These are phyloP conservation scores for Phytophthora cryptogea DNA, from an alignment of 352 stramenopile genomes.

Conservation along the genomic window DNA sequence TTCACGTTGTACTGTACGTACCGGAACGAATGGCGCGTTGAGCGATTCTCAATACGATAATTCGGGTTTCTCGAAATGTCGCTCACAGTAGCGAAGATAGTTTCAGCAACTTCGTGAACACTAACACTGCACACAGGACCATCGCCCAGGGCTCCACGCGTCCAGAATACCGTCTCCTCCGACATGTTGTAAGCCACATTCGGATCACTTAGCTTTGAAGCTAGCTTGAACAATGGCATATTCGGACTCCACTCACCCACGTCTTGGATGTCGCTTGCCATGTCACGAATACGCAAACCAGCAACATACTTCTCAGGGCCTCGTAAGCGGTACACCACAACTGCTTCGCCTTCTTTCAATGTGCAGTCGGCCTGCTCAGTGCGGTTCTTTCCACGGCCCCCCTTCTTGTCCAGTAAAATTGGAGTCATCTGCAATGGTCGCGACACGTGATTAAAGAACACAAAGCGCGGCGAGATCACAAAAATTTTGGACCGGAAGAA, in stretches of 20 bases:
- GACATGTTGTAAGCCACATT: constrained; percentile 50
- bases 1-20: constrained; percentile 73
- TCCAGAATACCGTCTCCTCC: constrained; percentile 67
- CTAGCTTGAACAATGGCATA: constrained; percentile 50
- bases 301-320: constrained; percentile 76
- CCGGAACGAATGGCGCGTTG: constrained; percentile 66
- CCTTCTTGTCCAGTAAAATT: constrained; percentile 82
- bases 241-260: constrained; percentile 65
- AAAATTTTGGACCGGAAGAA: constrained; percentile 87
- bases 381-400: constrained; percentile 39
- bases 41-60: constrained; percentile 89
- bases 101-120: constrained; percentile 66
- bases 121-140: constrained; percentile 71
- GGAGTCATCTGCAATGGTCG: constrained; percentile 73
- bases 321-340: constrained; percentile 70
- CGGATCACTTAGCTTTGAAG: constrained; percentile 45
- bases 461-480: constrained; percentile 74
- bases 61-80: constrained; percentile 71
- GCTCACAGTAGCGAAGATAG: constrained; percentile 68
- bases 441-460: constrained; percentile 70
- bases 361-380: constrained; percentile 42
- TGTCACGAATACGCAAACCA: constrained; percentile 69
- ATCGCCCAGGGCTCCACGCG: constrained; percentile 67
- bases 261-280: constrained; percentile 47
- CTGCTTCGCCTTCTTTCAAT: constrained; percentile 56